A percentile compares a stretch with the other conserved stretches of the same genome.
Conservation (phyloP, 805 yeast genomes). For the Candida ascalaphidarum region DNA sequence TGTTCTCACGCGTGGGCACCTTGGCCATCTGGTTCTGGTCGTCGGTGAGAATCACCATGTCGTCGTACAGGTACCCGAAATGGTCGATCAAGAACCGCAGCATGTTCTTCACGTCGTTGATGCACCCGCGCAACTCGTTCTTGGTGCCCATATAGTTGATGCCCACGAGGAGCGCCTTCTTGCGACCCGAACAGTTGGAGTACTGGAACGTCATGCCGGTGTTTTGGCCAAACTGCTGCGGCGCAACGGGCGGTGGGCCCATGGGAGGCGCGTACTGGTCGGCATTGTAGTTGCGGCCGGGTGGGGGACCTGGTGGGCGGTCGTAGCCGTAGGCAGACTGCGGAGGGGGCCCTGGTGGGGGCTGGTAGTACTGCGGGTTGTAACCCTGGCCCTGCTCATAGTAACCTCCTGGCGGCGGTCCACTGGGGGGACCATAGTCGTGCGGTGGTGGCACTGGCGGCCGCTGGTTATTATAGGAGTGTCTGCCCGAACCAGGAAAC, state of each 20-base stretch:
- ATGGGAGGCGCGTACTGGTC: not conserved
- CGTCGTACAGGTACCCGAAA: slow-evolving; percentile 26
- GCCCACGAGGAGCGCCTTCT: slow-evolving; percentile 29
- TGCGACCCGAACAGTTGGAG: slow-evolving; percentile 28
- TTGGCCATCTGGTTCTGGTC: slow-evolving; percentile 23
- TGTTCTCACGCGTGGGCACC: slow-evolving; percentile 24
- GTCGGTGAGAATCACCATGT: slow-evolving; percentile 30
- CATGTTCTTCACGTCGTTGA: slow-evolving; percentile 33
- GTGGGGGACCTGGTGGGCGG: not conserved
- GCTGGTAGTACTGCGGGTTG: not conserved
- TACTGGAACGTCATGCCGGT: slow-evolving; percentile 11
- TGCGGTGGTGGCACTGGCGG: slow-evolving; percentile 9
- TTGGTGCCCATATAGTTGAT: slow-evolving; percentile 23
- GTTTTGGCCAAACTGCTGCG: slow-evolving; percentile 1
- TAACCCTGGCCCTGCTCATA: slow-evolving; percentile 10
- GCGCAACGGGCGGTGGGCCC: not conserved
- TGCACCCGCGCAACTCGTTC: slow-evolving; percentile 27
- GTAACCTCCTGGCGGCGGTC: slow-evolving; percentile 8
- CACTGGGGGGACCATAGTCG: slow-evolving; percentile 8
- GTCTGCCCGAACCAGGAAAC: slow-evolving; percentile 17
- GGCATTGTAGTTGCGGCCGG: not conserved
- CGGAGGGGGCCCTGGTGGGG: not conserved
- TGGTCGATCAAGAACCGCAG: slow-evolving; percentile 17
- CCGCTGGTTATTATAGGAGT: slow-evolving; percentile 8
- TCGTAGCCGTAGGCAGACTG: not conserved